Percentiles rank a stretch among this genome's conserved stretches.
Conservation (phyloP, 192 early-diverging fungal genomes). For the Helicostylum pulchrum region DNA sequence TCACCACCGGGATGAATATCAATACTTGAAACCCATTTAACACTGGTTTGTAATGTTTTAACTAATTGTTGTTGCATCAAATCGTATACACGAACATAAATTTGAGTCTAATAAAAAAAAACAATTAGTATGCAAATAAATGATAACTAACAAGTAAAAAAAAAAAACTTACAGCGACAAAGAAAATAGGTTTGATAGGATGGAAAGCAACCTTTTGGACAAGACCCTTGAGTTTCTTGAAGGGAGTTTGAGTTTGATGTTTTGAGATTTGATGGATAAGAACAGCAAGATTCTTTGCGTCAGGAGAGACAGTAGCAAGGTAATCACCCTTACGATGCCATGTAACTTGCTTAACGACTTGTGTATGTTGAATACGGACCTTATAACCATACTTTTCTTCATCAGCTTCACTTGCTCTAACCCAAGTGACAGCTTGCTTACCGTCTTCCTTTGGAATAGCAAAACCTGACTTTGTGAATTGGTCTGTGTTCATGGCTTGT, state of each 20-base stretch:
- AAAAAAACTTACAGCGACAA: conserved; percentile 68
- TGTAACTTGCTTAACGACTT: conserved; percentile 72
- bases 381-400: conserved; percentile 40
- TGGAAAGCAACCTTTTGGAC: conserved; percentile 92
- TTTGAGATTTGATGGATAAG: conserved; percentile 90
- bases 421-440: conserved; percentile 44
- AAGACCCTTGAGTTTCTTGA: conserved; percentile 84
- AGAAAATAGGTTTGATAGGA: conserved; percentile 86
- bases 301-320: conserved; percentile 80
- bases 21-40: conserved; percentile 94
- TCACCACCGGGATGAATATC: conserved; percentile 95
- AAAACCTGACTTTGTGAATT: conserved; percentile 48
- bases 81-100: conserved; percentile 91
- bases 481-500: conserved; percentile 37
- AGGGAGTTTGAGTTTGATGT: conserved; percentile 86
- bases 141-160: not conserved
- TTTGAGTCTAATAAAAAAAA: conserved; percentile 72
- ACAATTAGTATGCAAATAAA: not conserved
- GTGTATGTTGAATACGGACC: conserved; percentile 49
- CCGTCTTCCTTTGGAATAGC: conserved; percentile 16
- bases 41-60: conserved; percentile 80
- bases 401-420: conserved; percentile 50
- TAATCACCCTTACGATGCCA: conserved; percentile 99
- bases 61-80: conserved; percentile 81
- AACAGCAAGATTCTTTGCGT: conserved; percentile 73